A percentile compares a stretch with the other conserved stretches of the same genome.
Evolutionary conservation across 768 basidiomycete species (phyloP).

Genomic region (Lentinula sp.): DNA sequence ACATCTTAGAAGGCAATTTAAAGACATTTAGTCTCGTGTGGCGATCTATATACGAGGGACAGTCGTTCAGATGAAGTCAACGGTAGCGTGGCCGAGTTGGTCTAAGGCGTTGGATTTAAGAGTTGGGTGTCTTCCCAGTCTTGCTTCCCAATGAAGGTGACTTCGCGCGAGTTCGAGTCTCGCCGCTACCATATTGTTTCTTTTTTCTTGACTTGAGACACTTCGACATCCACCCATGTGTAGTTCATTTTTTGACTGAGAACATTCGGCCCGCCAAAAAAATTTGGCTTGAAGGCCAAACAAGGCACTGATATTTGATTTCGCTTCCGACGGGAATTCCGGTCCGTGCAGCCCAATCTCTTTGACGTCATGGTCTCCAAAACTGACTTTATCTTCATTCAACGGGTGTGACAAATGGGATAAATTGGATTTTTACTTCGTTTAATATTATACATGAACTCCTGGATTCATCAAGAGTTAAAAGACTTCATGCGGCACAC

Average conservation of each 20-base stretch:
- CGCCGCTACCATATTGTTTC: slow-evolving; percentile 6
- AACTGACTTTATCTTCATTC: slow-evolving; percentile 28
- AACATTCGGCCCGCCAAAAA: neutral
- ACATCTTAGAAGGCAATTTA: slow-evolving; percentile 55
- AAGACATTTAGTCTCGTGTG: neutral
- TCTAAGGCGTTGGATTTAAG: slow-evolving; percentile 10
- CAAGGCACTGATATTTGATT: neutral
- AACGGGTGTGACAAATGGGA: too few species aligned
- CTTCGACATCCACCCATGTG: neutral
- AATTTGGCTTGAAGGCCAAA: neutral
- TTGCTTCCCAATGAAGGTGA: slow-evolving; percentile 7
- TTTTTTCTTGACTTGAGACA: neutral
- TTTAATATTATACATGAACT: too few species aligned
- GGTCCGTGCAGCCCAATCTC: neutral
- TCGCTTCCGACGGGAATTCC: neutral
- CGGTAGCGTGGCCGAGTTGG: slow-evolving; percentile 9
- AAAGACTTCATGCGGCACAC: too few species aligned
- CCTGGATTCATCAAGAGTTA: too few species aligned
- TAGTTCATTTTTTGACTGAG: neutral
- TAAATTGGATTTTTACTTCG: too few species aligned
- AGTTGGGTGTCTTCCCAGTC: neutral
- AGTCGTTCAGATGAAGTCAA: neutral
- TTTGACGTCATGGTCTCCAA: neutral
- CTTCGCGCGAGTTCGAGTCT: slow-evolving; percentile 8
- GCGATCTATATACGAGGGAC: neutral